A percentile compares a stretch with the other conserved stretches of the same genome.
These are phyloP conservation scores for Botrytis squamosa DNA, from an alignment of 2,329 filamentous ascomycete genomes.

Conservation along the genomic window DNA sequence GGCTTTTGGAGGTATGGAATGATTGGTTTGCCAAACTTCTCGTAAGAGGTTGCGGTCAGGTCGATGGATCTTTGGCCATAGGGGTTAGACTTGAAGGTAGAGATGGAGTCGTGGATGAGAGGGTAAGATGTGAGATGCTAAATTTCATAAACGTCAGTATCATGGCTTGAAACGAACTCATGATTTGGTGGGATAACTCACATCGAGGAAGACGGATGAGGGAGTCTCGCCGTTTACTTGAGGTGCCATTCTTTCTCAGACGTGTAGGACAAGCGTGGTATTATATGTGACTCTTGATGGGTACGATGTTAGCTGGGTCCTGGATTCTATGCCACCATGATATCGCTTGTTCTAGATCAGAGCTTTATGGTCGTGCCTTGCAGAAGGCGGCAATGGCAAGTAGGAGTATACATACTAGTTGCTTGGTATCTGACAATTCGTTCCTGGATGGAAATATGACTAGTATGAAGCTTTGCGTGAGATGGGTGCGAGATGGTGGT, in stretches of 20 bases:
- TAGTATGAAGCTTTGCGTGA: neutral
- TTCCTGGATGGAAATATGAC: neutral
- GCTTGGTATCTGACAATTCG: neutral
- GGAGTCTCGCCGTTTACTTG: conserved; percentile 53
- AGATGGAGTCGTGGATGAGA: conserved; percentile 73
- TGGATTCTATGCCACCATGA: neutral
- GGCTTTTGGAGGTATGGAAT: conserved; percentile 76
- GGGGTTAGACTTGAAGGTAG: conserved; percentile 76
- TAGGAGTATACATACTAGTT: conserved; percentile 13
- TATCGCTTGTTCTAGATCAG: conserved; percentile 1
- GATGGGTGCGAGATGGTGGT: neutral
- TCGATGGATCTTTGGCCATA: conserved; percentile 78
- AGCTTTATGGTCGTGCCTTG: conserved; percentile 23
- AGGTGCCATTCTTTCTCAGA: conserved; percentile 37
- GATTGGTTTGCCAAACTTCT: conserved; percentile 67
- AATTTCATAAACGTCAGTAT: conserved; percentile 9
- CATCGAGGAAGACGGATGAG: conserved; percentile 48
- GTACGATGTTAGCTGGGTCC: neutral
- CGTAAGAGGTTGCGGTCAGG: conserved; percentile 24
- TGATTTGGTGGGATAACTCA: conserved; percentile 43
- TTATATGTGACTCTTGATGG: neutral
- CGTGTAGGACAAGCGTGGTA: conserved; percentile 26
- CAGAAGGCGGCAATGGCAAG: conserved; percentile 14
- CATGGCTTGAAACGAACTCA: conserved; percentile 6
- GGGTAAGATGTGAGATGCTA: conserved; percentile 87